Evolutionary conservation across 2,329 filamentous ascomycete genomes (phyloP), one percentile per base, ranked within the genome.

Genomic region (Neonectria coccinea): DNA sequence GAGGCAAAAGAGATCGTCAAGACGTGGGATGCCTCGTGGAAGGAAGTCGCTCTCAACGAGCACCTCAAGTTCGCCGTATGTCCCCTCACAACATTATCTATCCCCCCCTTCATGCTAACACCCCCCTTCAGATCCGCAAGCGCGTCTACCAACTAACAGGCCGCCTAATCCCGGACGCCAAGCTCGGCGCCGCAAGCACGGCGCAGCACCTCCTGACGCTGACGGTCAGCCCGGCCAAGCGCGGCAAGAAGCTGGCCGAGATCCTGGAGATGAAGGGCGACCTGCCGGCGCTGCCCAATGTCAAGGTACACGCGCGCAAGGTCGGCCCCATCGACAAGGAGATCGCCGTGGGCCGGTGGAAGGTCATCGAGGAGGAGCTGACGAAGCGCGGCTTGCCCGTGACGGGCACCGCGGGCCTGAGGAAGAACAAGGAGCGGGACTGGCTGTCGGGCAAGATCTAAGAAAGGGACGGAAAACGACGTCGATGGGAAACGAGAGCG

Each of bases 141-240:
- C 90, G 93, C 64, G 82, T 94, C 66, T 88, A 91, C 77, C 92
- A 96, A 77, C 84, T 97, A 65, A 94, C 91, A n/a, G 92, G 93
- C 65, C 87, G 89, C 66, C 86, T 88, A 64, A 83, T 97, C 69
- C 84, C 91, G 16, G 95, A 97, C 79, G 83, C 87, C 51, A 85
- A 86, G 70, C 85, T 97, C 65, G 80, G 82, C 54, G 81, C 83
- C 48, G 82, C 88, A 65, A 79, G 78, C 56, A 89, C 84, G 9
- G 82, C 88, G 41, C 81, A 83, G 59, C 78, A 84, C 29, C 78
- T 92, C 56, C 78, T 92, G 45, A 79, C 82, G 27, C 78, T 86
- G 50, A 79, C 91, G 2, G 74, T 83, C 64, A 84, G 81, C 67
- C 83, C 84, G 27, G 83, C 86, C 31, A 88, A 86, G 79, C 79